Evolutionary conservation across 768 basidiomycete species (phyloP).

Genomic region (Podaxis carcinomalis): DNA sequence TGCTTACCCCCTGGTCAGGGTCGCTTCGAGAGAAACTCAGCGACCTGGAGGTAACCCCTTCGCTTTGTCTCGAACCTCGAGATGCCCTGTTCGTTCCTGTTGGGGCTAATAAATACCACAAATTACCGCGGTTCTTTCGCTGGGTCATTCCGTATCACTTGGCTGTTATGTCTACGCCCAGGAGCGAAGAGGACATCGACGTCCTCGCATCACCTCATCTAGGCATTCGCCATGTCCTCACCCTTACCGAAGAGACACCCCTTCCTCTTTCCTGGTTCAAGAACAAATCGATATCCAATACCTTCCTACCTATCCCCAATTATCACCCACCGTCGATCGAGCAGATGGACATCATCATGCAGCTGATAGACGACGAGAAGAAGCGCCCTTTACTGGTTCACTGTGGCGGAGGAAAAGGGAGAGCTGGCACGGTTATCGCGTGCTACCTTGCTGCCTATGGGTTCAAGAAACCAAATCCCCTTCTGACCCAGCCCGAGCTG

Average conservation of each 20-base stretch:
- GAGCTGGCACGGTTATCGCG: conserved; percentile 58
- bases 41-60: conserved; percentile 28
- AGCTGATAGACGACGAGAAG: conserved; percentile 36
- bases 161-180: conserved; percentile 59
- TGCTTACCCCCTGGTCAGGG: conserved; percentile 39
- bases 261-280: conserved; percentile 44
- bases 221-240: conserved; percentile 56
- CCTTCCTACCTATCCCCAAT: conserved; percentile 53
- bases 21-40: conserved; percentile 29
- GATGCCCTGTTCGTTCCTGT: conserved; percentile 35
- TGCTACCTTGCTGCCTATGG: conserved; percentile 58
- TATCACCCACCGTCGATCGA: conserved; percentile 51
- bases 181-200: conserved; percentile 43
- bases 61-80: conserved; percentile 36
- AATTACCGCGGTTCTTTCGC: conserved; percentile 55
- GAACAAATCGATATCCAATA: conserved; percentile 40
- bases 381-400: conserved; percentile 52
- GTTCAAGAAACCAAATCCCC: conserved; percentile 37
- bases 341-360: conserved; percentile 55
- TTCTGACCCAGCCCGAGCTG: conserved; percentile 42
- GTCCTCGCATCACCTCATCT: conserved; percentile 40
- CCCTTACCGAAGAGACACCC: conserved; percentile 55
- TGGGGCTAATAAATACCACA: conserved; percentile 22
- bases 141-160: conserved; percentile 59
- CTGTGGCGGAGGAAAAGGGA: conserved; percentile 61